These are phyloP conservation scores for Trichoderma brevicompactum DNA, from an alignment of 2,329 filamentous ascomycete genomes.

Conservation along the genomic window DNA sequence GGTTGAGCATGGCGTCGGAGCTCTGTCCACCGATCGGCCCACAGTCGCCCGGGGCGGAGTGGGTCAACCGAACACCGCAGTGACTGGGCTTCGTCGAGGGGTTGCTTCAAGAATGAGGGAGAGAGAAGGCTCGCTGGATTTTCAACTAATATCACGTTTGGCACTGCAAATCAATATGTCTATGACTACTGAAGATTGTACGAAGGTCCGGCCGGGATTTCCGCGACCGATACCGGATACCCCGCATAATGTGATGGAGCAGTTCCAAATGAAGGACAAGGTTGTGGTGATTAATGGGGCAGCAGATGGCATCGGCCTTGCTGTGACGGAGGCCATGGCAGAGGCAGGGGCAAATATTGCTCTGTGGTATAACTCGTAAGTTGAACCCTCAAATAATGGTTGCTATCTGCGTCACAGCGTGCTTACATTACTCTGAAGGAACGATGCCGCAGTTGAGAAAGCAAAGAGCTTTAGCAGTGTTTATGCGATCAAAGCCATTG, in stretches of 20 bases:
- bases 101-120: slow-evolving; percentile 1
- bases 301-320: slow-evolving; percentile 14
- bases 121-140: no score
- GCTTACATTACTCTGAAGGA: neutral
- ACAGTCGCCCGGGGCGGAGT: slow-evolving; percentile 8
- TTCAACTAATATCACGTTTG: neutral
- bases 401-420: rapidly evolving
- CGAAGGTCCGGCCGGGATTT: slow-evolving; percentile 5
- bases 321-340: slow-evolving; percentile 10
- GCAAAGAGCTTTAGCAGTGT: slow-evolving; percentile 1
- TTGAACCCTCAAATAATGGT: neutral
- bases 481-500: neutral
- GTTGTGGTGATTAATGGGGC: slow-evolving; percentile 12
- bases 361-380: slow-evolving; percentile 19
- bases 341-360: slow-evolving; percentile 16
- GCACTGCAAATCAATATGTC: slow-evolving; percentile 2
- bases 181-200: slow-evolving; percentile 20
- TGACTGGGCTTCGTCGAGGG: neutral
- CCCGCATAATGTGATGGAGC: slow-evolving; percentile 13
- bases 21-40: neutral
- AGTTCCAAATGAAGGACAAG: slow-evolving; percentile 22
- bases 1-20: neutral
- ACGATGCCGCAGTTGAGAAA: neutral
- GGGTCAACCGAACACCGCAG: neutral
- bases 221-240: slow-evolving; percentile 10